Conservation (phyloP, 2,329 filamentous ascomycete species). For the Pseudopithomyces maydicus region DNA sequence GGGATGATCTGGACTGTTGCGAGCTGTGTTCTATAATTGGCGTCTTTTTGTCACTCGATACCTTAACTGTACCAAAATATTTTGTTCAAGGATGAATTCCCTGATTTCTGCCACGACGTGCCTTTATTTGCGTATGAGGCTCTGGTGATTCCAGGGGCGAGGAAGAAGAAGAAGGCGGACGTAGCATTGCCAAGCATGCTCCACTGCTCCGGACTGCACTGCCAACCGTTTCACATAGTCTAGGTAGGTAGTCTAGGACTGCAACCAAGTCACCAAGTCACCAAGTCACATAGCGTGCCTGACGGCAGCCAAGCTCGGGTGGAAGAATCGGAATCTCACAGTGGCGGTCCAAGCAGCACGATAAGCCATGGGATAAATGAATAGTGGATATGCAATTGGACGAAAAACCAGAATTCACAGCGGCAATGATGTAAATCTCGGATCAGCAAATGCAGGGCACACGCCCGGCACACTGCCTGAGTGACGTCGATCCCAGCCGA, state of each 20-base stretch:
- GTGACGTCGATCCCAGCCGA: slow-evolving; percentile 26
- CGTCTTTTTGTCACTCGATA: slow-evolving; percentile 20
- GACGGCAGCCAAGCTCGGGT: slow-evolving; percentile 17
- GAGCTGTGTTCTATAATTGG: slow-evolving; percentile 21
- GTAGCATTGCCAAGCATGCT: not conserved
- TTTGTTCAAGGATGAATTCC: no score
- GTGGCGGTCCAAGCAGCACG: not conserved
- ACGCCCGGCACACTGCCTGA: slow-evolving; percentile 3
- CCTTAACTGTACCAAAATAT: slow-evolving; percentile 8
- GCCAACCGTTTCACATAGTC: not conserved
- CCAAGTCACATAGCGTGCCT: no score
- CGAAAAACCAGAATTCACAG: not conserved
- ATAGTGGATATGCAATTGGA: slow-evolving; percentile 16
- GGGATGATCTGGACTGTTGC: slow-evolving; percentile 21
- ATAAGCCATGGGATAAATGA: slow-evolving; percentile 14
- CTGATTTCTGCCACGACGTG: not conserved
- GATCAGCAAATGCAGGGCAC: slow-evolving; percentile 13
- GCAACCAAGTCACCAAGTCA: not conserved
- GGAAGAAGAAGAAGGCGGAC: not conserved
- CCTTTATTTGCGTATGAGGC: not conserved
- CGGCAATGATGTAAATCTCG: slow-evolving; percentile 28
- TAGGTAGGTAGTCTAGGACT: not conserved
- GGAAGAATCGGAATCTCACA: slow-evolving; percentile 12
- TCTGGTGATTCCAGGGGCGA: not conserved
- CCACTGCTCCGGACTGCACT: no score